Percentiles rank a stretch among this genome's conserved stretches.
Conservation (phyloP, 1,139 yeast species). For the Debaryomyces udenii region DNA sequence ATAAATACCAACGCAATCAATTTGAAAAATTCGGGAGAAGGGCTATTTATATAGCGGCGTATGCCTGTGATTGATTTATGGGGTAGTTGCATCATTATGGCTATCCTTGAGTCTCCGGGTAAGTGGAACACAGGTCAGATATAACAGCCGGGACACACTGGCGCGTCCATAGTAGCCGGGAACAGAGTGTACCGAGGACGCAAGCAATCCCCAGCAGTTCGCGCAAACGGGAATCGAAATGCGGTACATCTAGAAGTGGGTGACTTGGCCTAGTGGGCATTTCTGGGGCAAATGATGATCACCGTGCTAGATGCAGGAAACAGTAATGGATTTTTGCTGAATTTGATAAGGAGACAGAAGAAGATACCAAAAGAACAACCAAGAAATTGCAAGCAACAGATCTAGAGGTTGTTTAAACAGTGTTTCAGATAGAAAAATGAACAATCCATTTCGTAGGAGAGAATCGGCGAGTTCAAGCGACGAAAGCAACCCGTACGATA, state of each 20-base stretch:
- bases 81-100: slow-evolving; percentile 5
- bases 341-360: no score
- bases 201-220: slow-evolving; percentile 2
- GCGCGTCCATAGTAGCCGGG: slow-evolving; percentile 3
- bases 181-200: neutral
- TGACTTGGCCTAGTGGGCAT: no score
- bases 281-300: no score
- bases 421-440: no score
- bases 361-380: neutral
- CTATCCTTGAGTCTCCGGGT: slow-evolving; percentile 1
- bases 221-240: no score
- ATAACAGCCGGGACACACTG: slow-evolving; percentile 4
- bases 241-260: no score
- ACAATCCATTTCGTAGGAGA: slow-evolving; percentile 20
- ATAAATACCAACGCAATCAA: neutral
- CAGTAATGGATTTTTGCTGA: no score
- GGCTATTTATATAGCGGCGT: slow-evolving; percentile 6
- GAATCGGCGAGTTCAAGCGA: slow-evolving; percentile 35
- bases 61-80: slow-evolving; percentile 2
- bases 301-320: no score
- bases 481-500: slow-evolving; percentile 64
- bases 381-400: no score
- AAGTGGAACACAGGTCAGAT: neutral
- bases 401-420: no score
- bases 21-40: slow-evolving; percentile 4